Conservation (phyloP, 768 basidiomycete species). For the Tricholoma flavovirens region DNA sequence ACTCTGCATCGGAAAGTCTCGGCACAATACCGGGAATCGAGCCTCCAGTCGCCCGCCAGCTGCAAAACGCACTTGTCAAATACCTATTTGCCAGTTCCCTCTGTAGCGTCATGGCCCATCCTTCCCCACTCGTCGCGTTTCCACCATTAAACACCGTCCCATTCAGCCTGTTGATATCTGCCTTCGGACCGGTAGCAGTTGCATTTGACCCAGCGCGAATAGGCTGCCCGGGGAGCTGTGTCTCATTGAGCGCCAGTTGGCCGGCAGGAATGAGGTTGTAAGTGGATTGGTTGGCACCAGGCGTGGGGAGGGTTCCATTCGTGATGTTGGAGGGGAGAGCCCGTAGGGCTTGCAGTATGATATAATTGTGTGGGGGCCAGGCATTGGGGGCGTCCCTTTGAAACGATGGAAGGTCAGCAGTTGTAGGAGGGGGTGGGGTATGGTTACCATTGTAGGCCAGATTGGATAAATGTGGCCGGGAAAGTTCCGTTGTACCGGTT, state of each 20-base stretch:
- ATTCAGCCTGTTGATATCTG: slow-evolving; percentile 54
- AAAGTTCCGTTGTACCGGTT: slow-evolving; percentile 86
- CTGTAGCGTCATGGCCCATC: slow-evolving; percentile 57
- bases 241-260: slow-evolving; percentile 77
- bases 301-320: slow-evolving; percentile 44
- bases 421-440: neutral
- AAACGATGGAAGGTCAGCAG: neutral
- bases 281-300: slow-evolving; percentile 44
- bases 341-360: slow-evolving; percentile 70
- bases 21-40: slow-evolving; percentile 66
- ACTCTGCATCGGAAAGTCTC: slow-evolving; percentile 59
- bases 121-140: slow-evolving; percentile 51
- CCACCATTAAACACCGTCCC: slow-evolving; percentile 65
- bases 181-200: slow-evolving; percentile 44
- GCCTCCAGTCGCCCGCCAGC: slow-evolving; percentile 91
- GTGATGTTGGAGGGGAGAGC: slow-evolving; percentile 72
- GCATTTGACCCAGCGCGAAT: slow-evolving; percentile 40
- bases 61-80: slow-evolving; percentile 76
- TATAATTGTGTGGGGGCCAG: slow-evolving; percentile 86
- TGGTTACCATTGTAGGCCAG: slow-evolving; percentile 73
- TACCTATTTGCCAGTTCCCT: slow-evolving; percentile 84
- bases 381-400: slow-evolving; percentile 79
- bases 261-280: slow-evolving; percentile 69
- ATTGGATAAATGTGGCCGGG: slow-evolving; percentile 72
- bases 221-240: slow-evolving; percentile 64